phyloP scores from a whole-genome alignment of 352 stramenopile species.

The Lagenidium sp. region DNA sequence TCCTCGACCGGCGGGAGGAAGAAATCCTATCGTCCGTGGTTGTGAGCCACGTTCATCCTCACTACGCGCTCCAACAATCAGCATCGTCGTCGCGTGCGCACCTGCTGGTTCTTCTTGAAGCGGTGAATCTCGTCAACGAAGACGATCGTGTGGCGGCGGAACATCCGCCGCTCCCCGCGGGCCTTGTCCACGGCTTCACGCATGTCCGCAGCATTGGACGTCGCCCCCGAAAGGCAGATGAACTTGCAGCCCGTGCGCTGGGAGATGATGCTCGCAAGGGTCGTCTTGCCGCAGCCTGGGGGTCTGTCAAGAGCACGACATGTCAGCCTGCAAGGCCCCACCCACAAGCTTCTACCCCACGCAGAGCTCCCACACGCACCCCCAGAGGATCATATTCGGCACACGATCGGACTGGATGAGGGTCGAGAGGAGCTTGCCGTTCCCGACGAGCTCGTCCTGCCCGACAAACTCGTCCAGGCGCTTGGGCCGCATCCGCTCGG shows the following conservation, averaged over 20 bases:
- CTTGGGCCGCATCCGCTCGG: slow-evolving; percentile 64
- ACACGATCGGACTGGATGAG: slow-evolving; percentile 62
- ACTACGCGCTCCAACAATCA: too few relatives aligned
- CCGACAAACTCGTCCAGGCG: slow-evolving; percentile 53
- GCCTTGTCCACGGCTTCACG: slow-evolving; percentile 70
- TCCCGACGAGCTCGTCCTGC: slow-evolving; percentile 51
- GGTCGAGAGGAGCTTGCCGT: slow-evolving; percentile 46
- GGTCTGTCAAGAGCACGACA: slow-evolving; percentile 19
- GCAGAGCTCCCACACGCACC: slow-evolving; percentile 28
- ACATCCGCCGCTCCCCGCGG: slow-evolving; percentile 46
- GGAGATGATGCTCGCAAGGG: slow-evolving; percentile 68
- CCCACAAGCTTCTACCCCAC: neutral
- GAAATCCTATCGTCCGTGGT: slow-evolving; percentile 64
- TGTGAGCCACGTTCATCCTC: too few relatives aligned
- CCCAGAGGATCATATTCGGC: slow-evolving; percentile 84
- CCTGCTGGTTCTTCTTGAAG: slow-evolving; percentile 85
- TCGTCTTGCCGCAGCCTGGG: slow-evolving; percentile 85
- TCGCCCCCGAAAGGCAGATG: slow-evolving; percentile 59
- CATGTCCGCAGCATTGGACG: slow-evolving; percentile 61
- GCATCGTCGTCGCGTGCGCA: too few relatives aligned
- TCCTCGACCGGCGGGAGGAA: slow-evolving; percentile 80
- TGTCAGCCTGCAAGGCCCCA: slow-evolving; percentile 1
- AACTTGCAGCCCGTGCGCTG: slow-evolving; percentile 62
- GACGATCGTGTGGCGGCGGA: slow-evolving; percentile 61
- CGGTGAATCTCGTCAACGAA: slow-evolving; percentile 88